These are phyloP conservation scores for Candida palmyrensis DNA, from an alignment of 805 yeast species.

Conservation along the genomic window DNA sequence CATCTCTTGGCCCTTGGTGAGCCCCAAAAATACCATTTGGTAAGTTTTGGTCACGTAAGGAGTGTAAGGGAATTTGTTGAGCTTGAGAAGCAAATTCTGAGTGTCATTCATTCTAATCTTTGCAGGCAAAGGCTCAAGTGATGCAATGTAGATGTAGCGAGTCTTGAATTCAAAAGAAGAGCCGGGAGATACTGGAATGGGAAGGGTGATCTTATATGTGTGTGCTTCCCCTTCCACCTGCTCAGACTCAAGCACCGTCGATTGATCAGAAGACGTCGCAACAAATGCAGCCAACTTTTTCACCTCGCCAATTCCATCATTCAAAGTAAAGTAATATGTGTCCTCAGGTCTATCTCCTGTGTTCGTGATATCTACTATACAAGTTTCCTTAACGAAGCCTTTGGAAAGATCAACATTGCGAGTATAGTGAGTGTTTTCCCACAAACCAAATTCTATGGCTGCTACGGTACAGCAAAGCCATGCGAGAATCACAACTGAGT, in stretches of 20 bases:
- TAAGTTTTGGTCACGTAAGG: slow-evolving; percentile 56
- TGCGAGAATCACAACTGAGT: too few relatives aligned
- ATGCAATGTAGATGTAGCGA: slow-evolving; percentile 43
- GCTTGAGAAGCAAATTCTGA: slow-evolving; percentile 54
- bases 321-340: slow-evolving; percentile 54
- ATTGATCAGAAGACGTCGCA: slow-evolving; percentile 24
- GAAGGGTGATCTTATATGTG: slow-evolving; percentile 45
- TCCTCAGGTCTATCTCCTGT: slow-evolving; percentile 46
- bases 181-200: slow-evolving; percentile 64
- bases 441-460: slow-evolving; percentile 11
- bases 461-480: slow-evolving; percentile 7
- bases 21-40: slow-evolving; percentile 40
- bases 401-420: slow-evolving; percentile 61
- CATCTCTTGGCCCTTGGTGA: slow-evolving; percentile 43
- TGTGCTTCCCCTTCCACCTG: slow-evolving; percentile 9
- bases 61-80: slow-evolving; percentile 53
- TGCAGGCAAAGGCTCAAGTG: slow-evolving; percentile 59
- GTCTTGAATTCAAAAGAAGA: slow-evolving; percentile 45
- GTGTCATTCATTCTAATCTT: slow-evolving; percentile 51
- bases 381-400: slow-evolving; percentile 60
- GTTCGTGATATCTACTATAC: slow-evolving; percentile 55
- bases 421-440: slow-evolving; percentile 55
- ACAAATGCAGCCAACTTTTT: slow-evolving; percentile 41
- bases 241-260: slow-evolving; percentile 15
- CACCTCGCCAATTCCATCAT: slow-evolving; percentile 43